phyloP scores from a whole-genome alignment of 2,329 filamentous ascomycete genomes.

The Cladosporium sp. region DNA sequence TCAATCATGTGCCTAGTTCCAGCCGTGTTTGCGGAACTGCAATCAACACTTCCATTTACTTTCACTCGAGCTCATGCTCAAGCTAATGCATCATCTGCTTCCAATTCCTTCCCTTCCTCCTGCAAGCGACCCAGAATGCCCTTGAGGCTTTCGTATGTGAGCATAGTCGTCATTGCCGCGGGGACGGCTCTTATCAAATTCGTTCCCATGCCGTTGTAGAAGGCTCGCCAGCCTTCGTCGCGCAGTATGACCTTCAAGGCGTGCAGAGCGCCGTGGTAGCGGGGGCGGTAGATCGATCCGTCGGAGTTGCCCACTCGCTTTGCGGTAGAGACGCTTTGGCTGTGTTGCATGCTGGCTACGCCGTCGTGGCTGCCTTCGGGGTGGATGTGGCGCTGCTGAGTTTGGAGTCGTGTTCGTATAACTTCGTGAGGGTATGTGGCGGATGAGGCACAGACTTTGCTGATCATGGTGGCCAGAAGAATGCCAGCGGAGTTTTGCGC shows the following conservation, averaged over 20 bases:
- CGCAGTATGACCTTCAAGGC: conserved; percentile 79
- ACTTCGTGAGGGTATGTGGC: conserved; percentile 98
- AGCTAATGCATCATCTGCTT: conserved; percentile 12
- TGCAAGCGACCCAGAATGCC: conserved; percentile 51
- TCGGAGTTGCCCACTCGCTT: conserved; percentile 42
- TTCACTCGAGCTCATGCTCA: background rate
- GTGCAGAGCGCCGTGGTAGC: conserved; percentile 72
- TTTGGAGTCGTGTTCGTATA: conserved; percentile 86
- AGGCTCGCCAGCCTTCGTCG: conserved; percentile 93
- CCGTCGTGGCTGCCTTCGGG: conserved; percentile 45
- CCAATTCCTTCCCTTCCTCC: conserved; percentile 42
- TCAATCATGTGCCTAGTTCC: background rate
- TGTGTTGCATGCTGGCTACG: conserved; percentile 40
- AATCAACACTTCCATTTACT: too few relatives aligned
- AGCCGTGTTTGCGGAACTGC: too few relatives aligned
- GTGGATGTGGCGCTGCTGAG: conserved; percentile 67
- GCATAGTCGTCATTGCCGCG: conserved; percentile 92
- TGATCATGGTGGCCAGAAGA: conserved; percentile 80
- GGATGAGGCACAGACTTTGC: conserved; percentile 89
- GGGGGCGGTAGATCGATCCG: conserved; percentile 49
- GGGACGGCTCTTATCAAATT: conserved; percentile 96
- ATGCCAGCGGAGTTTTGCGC: conserved; percentile 72
- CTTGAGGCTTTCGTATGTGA: conserved; percentile 82
- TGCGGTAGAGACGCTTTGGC: conserved; percentile 29
- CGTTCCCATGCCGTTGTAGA: conserved; percentile 94